Conservation (phyloP, 2,329 filamentous ascomycete species). For the Raffaelea albimanens region DNA sequence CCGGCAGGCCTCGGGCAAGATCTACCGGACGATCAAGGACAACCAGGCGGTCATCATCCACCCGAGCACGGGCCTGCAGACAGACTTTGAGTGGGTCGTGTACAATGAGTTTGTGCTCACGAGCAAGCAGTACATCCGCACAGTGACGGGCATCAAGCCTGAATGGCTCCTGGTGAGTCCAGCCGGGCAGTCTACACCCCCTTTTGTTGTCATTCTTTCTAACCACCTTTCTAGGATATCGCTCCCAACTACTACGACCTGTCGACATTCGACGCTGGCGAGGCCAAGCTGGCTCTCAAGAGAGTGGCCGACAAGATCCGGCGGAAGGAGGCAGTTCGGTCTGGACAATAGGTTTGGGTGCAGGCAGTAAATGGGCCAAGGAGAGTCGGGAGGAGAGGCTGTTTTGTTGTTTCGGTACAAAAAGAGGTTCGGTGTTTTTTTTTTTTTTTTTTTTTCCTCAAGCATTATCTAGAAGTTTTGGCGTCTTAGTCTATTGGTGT, state of each 20-base stretch:
- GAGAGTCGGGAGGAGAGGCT: too few species aligned
- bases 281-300: constrained; percentile 63
- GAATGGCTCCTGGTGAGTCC: constrained; percentile 84
- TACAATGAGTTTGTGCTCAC: constrained; percentile 99
- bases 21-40: constrained; percentile 93
- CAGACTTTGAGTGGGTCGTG: constrained; percentile 91
- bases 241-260: constrained; percentile 89
- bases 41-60: constrained; percentile 89
- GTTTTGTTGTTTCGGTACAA: too few species aligned
- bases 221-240: constrained; percentile 56
- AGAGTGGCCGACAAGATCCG: constrained; percentile 50
- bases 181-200: too few species aligned
- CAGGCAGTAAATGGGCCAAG: too few species aligned
- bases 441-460: not conserved
- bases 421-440: not conserved
- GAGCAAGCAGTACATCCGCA: constrained; percentile 95
- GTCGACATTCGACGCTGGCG: constrained; percentile 71
- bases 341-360: constrained; percentile 21
- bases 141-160: constrained; percentile 80
- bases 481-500: too few species aligned
- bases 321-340: constrained; percentile 48
- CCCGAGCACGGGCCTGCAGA: constrained; percentile 79
- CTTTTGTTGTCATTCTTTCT: constrained; percentile 18
- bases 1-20: constrained; percentile 78
- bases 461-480: too few species aligned